These are phyloP conservation scores for Davidsoniella neocaledoniae DNA, from an alignment of 2,329 filamentous ascomycete species.

Conservation along the genomic window DNA sequence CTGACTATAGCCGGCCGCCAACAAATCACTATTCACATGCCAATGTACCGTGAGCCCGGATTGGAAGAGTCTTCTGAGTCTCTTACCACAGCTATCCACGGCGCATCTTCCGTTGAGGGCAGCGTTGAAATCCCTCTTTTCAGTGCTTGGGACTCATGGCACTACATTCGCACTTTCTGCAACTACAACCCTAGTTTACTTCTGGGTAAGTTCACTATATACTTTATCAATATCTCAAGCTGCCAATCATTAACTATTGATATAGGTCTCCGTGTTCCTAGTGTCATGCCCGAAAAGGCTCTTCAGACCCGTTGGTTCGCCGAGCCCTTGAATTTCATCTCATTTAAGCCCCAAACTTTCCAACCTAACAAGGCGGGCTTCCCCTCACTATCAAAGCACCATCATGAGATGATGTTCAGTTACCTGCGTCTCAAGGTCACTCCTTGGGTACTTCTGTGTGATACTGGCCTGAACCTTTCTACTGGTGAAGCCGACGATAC, in stretches of 20 bases:
- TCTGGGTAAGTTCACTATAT: conserved; percentile 48
- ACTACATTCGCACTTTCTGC: conserved; percentile 69
- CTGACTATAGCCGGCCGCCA: conserved; percentile 59
- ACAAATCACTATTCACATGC: conserved; percentile 64
- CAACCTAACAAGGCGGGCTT: conserved; percentile 42
- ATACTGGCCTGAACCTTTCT: conserved; percentile 35
- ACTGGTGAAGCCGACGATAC: conserved; percentile 10
- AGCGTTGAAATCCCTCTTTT: conserved; percentile 47
- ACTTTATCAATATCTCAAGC: not conserved
- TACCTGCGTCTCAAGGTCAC: conserved; percentile 48
- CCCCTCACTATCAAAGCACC: conserved; percentile 42
- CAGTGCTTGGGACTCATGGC: conserved; percentile 85
- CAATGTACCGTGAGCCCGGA: conserved; percentile 62
- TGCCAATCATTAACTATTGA: not conserved
- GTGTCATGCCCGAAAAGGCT: conserved; percentile 39
- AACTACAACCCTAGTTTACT: conserved; percentile 67
- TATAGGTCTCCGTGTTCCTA: conserved; percentile 28
- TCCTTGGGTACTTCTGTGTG: conserved; percentile 47
- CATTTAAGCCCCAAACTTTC: conserved; percentile 36
- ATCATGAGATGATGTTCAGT: conserved; percentile 42
- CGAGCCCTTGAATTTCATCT: conserved; percentile 48
- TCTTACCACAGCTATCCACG: conserved; percentile 25
- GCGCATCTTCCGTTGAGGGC: conserved; percentile 18
- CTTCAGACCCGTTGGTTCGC: conserved; percentile 53
- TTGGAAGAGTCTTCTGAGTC: conserved; percentile 34